Evolutionary conservation across 306 rosid species (phyloP), one percentile per base, ranked within the genome.

Genomic region (Myrica gale): DNA sequence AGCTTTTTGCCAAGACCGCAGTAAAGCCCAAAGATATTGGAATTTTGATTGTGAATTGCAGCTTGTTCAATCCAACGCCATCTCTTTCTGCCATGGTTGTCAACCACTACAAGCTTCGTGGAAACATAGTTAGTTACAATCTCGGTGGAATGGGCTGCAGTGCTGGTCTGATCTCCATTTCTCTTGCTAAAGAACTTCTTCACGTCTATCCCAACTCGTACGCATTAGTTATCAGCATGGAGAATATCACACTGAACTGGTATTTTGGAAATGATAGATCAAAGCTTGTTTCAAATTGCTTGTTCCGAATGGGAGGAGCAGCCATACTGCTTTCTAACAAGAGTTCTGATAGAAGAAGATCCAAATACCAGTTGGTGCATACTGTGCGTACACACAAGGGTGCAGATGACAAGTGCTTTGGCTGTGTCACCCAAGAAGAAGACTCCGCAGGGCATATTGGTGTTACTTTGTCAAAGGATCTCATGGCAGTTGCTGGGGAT

Each of bases 121-220:
- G 98, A 71, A 89, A 93, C 69, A 85, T 93, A 53, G 79, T 77
- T 57, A 88, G 93, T 83, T 93, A 86, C 72, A 93, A 93, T 75
- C 86, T 93, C 0, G 97, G 98, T 53, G 98, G 97, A 65, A 93
- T 93, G 98, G 98, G 98, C 72, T 93, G 98, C 85, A 93, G 98
- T 69, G 98, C 98, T 0, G 98, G 98, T 20, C 82, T 93, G 66
- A 88, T 93, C 77, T 90, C 98, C 1, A 88, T 93, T 68, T 96
- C 88, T 81, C 95, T 93, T 68, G 98, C 98, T 45, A 87, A 93
- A 72, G 91, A 93, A 83, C 91, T 93, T 83, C 96, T 93, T 72
- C 96, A 91, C 87, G 93, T 85, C 76, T 89, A 88, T 82, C 93
- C 93, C 12, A 93, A 89, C 79, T 90, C 98, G 15, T 93, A 93